Conservation (phyloP, 225 moss, liverwort and hornwort species). For the Pseudisothecium myosuroides region DNA sequence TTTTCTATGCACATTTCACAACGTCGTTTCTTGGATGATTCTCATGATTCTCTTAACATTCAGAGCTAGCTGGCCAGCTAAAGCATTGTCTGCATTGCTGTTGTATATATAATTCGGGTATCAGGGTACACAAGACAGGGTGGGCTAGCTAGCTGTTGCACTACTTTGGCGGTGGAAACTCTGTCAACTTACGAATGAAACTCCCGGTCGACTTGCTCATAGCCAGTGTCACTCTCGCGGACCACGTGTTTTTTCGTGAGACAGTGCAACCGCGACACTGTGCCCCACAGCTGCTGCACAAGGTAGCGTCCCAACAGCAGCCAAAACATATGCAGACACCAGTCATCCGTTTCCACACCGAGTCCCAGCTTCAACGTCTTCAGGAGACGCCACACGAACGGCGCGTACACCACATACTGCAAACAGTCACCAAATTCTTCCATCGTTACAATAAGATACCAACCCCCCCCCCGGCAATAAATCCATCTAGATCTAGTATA, state of each 20-base stretch:
- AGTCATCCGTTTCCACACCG: conserved; percentile 40
- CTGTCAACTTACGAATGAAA: conserved; percentile 36
- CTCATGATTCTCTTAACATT: not conserved
- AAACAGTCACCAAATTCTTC: not conserved
- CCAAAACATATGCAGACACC: conserved; percentile 63
- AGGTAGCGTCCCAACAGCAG: not conserved
- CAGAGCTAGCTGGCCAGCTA: not conserved
- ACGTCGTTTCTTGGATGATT: not conserved
- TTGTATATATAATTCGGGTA: not conserved
- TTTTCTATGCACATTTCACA: no score
- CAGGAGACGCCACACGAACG: conserved; percentile 43
- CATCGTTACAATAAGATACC: not conserved
- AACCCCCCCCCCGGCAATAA: not conserved
- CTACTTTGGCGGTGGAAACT: not conserved
- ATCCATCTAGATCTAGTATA: no score
- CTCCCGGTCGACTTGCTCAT: conserved; percentile 82
- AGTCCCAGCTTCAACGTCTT: conserved; percentile 8
- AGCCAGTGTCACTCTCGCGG: conserved; percentile 16
- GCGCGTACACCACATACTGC: conserved; percentile 70
- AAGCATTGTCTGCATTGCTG: not conserved
- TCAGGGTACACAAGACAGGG: no score
- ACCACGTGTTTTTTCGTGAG: conserved; percentile 22
- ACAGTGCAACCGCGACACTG: conserved; percentile 40
- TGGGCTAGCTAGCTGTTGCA: not conserved
- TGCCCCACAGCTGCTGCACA: conserved; percentile 39